A percentile compares a stretch with the other conserved stretches of the same genome.
Evolutionary conservation across 495 filamentous ascomycete species (phyloP).

Genomic region (Wilcoxina mikolae): DNA sequence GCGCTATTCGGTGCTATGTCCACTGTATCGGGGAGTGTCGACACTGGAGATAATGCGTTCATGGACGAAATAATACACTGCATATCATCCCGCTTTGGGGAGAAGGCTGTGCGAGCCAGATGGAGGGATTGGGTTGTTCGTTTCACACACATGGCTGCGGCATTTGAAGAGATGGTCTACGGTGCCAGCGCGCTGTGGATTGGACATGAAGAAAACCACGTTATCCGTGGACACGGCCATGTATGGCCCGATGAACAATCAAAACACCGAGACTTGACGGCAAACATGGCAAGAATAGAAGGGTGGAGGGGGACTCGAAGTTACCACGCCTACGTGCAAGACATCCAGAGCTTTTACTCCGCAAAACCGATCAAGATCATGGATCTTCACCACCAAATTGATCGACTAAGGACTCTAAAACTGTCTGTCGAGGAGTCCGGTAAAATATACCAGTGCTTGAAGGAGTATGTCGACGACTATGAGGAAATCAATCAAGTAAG

Average conservation of each 20-base stretch:
- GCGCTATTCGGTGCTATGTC: conserved; percentile 16
- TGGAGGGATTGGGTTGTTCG: conserved; percentile 81
- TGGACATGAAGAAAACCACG: conserved; percentile 56
- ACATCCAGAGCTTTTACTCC: conserved; percentile 46
- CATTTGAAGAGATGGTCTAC: conserved; percentile 90
- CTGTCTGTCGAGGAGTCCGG: conserved; percentile 53
- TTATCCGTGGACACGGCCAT: conserved; percentile 71
- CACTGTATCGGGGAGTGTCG: conserved; percentile 18
- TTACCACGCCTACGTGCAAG: conserved; percentile 83
- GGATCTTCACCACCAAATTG: conserved; percentile 82
- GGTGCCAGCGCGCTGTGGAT: conserved; percentile 83
- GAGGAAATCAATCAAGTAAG: conserved; percentile 70
- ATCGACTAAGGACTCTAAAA: conserved; percentile 65
- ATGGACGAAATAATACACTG: conserved; percentile 72
- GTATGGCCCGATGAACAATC: conserved; percentile 76
- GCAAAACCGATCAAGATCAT: conserved; percentile 64
- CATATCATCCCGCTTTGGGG: conserved; percentile 73
- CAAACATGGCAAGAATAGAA: conserved; percentile 81
- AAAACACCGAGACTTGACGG: conserved; percentile 72
- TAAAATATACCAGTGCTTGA: conserved; percentile 68
- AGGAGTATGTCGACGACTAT: conserved; percentile 62
- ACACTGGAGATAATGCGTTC: conserved; percentile 76
- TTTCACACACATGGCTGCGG: conserved; percentile 80
- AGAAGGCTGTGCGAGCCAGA: conserved; percentile 76
- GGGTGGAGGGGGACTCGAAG: conserved; percentile 89